These are phyloP conservation scores for Cladophialophora immunda DNA, from an alignment of 2,329 filamentous ascomycete species.

Conservation along the genomic window DNA sequence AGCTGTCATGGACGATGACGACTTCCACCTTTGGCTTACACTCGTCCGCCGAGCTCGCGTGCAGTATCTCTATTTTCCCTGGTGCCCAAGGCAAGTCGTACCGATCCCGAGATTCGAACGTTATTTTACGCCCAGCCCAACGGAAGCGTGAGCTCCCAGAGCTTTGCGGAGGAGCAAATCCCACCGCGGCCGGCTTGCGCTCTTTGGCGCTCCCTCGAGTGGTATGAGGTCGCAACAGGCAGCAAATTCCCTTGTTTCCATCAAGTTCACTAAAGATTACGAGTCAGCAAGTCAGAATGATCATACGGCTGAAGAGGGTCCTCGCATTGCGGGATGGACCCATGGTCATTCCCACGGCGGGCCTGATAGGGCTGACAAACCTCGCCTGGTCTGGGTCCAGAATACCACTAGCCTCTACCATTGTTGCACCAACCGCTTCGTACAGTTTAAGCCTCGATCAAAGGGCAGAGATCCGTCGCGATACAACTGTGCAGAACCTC, in stretches of 20 bases:
- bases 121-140: background rate
- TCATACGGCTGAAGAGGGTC: constrained; percentile 7
- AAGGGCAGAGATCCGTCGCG: constrained; percentile 11
- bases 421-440: constrained; percentile 16
- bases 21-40: background rate
- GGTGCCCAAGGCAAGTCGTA: background rate
- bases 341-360: constrained; percentile 10
- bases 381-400: constrained; percentile 8
- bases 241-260: constrained; percentile 19
- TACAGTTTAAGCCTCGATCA: constrained; percentile 16
- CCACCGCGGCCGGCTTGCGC: background rate
- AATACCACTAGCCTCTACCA: constrained; percentile 23
- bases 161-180: background rate
- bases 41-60: background rate
- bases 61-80: background rate
- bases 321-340: constrained; percentile 13
- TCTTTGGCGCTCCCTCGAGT: background rate
- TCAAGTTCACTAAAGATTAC: constrained; percentile 19
- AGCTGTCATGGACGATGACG: background rate
- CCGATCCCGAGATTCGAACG: constrained; percentile 7
- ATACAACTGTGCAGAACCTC: background rate
- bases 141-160: background rate
- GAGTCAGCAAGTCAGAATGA: constrained; percentile 33
- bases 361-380: constrained; percentile 28
- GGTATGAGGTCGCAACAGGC: constrained; percentile 15